phyloP scores from a whole-genome alignment of 441 rosid species.

The Croton laevigatus region DNA sequence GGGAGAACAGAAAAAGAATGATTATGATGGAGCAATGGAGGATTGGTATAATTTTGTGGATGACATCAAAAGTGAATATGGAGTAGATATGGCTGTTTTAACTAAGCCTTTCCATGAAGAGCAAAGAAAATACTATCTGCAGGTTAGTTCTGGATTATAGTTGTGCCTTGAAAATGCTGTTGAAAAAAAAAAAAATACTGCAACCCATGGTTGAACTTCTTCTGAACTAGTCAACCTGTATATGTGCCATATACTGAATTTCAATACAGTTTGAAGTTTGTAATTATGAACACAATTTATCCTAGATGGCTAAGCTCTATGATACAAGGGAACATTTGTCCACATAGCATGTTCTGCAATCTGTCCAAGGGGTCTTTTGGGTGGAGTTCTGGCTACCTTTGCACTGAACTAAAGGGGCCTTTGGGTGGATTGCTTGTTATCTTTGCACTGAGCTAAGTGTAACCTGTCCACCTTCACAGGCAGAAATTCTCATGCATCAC shows the following conservation, averaged over 20 bases:
- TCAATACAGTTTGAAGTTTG: neutral
- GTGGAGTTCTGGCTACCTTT: neutral
- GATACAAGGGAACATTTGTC: neutral
- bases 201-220: neutral
- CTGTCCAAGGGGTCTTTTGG: neutral
- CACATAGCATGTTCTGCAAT: neutral
- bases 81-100: conserved; percentile 79
- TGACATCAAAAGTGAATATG: conserved; percentile 64
- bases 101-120: conserved; percentile 71
- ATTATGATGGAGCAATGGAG: conserved; percentile 76
- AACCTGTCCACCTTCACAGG: neutral
- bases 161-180: neutral
- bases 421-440: neutral
- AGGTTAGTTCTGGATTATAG: conserved; percentile 43
- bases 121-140: conserved; percentile 81
- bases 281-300: neutral
- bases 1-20: conserved; percentile 61
- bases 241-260: too few species aligned
- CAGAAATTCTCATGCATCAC: neutral
- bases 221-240: neutral
- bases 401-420: neutral
- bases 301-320: neutral
- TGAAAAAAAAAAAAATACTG: too few species aligned
- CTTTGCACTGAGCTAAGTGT: neutral
- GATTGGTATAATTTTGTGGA: conserved; percentile 74